Conservation (phyloP, 1,139 yeast species). For the Kurtzmaniella quercitrusa region DNA sequence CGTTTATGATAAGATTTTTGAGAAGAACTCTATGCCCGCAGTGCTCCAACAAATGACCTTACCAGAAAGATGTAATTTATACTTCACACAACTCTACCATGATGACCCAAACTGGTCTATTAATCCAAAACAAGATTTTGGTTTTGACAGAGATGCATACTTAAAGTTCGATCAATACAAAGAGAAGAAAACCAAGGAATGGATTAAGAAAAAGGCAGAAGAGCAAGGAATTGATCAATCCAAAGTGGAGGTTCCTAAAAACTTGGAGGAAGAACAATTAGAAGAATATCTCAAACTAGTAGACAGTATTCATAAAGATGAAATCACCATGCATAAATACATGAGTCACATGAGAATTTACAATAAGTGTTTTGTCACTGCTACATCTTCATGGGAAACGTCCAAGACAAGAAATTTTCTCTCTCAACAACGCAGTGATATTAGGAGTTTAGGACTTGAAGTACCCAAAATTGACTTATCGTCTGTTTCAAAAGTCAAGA, state of each 20-base stretch:
- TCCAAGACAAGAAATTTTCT: constrained; percentile 11
- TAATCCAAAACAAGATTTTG: constrained; percentile 13
- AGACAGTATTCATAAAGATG: constrained; percentile 10
- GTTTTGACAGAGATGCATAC: constrained; percentile 13
- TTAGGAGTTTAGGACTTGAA: constrained; percentile 1
- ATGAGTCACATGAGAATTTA: constrained; percentile 41
- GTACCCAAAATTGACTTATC: neutral
- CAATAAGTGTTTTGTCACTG: constrained; percentile 37
- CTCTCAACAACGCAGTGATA: constrained; percentile 12
- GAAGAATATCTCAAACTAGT: constrained; percentile 11
- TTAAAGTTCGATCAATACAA: constrained; percentile 13
- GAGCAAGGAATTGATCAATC: constrained; percentile 7
- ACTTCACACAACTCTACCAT: constrained; percentile 9
- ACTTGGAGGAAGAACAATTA: constrained; percentile 13
- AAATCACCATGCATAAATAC: constrained; percentile 35
- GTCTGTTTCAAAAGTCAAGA: neutral
- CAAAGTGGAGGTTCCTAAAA: constrained; percentile 3
- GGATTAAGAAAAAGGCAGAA: constrained; percentile 7
- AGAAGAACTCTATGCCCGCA: neutral
- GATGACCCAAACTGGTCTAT: constrained; percentile 11
- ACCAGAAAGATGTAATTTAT: constrained; percentile 12
- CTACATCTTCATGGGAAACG: constrained; percentile 6
- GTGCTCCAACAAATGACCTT: constrained; percentile 3
- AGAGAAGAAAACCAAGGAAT: constrained; percentile 3
- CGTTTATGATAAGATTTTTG: constrained; percentile 3